These are phyloP conservation scores for Chloropicon primus DNA, from an alignment of 139 green algal genomes.

Conservation along the genomic window DNA sequence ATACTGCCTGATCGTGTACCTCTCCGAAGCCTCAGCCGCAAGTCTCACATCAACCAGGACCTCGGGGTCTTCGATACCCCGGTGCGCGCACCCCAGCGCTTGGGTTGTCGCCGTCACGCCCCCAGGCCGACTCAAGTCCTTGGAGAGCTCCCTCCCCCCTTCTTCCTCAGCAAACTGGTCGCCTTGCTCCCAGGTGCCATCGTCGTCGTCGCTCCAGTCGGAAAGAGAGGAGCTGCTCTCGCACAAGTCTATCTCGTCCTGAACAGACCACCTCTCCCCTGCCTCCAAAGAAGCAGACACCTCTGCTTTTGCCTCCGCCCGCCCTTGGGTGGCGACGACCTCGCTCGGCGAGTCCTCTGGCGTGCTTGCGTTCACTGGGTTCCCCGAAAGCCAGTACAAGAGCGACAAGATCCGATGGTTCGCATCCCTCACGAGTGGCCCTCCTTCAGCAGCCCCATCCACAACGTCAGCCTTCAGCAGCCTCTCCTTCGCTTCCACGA, in stretches of 20 bases:
- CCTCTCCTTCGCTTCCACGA: neutral
- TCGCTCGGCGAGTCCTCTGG: no score
- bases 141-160: no score
- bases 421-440: neutral
- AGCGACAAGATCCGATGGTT: neutral
- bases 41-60: neutral
- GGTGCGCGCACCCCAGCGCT: no score
- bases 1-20: neutral
- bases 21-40: neutral
- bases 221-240: neutral
- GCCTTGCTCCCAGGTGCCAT: no score
- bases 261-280: neutral
- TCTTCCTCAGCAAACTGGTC: no score
- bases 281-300: no score
- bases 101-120: no score
- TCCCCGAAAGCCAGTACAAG: neutral
- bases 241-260: neutral
- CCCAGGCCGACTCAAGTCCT: no score
- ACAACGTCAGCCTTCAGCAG: neutral
- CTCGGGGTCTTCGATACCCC: neutral
- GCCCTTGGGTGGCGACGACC: no score
- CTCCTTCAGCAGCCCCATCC: neutral
- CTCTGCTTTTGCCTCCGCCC: no score
- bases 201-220: neutral
- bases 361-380: neutral